A percentile compares a stretch with the other conserved stretches of the same genome.
phyloP scores from a whole-genome alignment of 2,329 filamentous ascomycete species.

The Hymenoscyphus albidus region DNA sequence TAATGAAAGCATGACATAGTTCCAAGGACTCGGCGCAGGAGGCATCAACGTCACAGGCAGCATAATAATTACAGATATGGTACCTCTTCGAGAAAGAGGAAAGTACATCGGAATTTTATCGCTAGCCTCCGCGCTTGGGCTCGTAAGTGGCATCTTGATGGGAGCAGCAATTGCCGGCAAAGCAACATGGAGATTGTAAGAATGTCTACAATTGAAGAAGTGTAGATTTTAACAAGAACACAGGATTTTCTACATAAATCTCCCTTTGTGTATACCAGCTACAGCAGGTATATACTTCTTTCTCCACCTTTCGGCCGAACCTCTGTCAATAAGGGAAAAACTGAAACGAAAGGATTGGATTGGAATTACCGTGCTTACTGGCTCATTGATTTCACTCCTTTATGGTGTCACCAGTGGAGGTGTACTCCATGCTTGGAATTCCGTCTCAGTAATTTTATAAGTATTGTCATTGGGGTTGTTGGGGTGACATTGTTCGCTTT shows the following conservation, averaged over 20 bases:
- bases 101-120: constrained; percentile 38
- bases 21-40: constrained; percentile 44
- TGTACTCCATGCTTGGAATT: constrained; percentile 58
- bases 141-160: constrained; percentile 18
- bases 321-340: constrained; percentile 11
- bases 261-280: constrained; percentile 18
- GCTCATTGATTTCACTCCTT: constrained; percentile 54
- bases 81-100: constrained; percentile 45
- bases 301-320: constrained; percentile 10
- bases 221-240: not conserved
- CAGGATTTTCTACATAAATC: constrained; percentile 22
- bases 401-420: constrained; percentile 61
- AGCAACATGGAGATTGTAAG: constrained; percentile 20
- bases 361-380: constrained; percentile 58
- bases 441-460: constrained; percentile 56
- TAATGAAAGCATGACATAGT: constrained; percentile 4
- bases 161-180: constrained; percentile 16
- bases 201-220: not conserved
- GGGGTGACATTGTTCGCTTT: constrained; percentile 48
- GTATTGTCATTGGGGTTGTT: constrained; percentile 49
- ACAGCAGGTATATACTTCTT: constrained; percentile 15
- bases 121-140: constrained; percentile 21
- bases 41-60: constrained; percentile 44
- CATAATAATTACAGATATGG: constrained; percentile 49
- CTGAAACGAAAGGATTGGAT: constrained; percentile 56